phyloP scores from a whole-genome alignment of 768 basidiomycete species.

The Xanthoconium stramineum region DNA sequence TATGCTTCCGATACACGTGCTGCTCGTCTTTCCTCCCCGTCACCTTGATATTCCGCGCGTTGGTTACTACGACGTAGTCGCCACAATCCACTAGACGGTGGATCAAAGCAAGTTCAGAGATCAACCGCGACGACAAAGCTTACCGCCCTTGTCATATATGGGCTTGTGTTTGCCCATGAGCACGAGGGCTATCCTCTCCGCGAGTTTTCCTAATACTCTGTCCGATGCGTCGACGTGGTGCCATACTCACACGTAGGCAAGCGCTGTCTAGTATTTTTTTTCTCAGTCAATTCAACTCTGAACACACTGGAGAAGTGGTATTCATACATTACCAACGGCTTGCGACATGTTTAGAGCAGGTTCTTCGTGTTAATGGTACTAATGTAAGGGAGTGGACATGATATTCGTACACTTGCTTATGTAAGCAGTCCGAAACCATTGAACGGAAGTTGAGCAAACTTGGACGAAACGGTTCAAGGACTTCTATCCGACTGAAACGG shows the following conservation, averaged over 20 bases:
- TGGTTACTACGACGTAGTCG: constrained; percentile 96
- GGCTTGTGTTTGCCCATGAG: constrained; percentile 99
- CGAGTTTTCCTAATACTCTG: constrained; percentile 91
- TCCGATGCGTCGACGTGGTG: constrained; percentile 91
- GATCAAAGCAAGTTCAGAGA: neutral
- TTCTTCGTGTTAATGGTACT: too few species aligned
- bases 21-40: constrained; percentile 90
- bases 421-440: too few species aligned
- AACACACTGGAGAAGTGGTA: neutral
- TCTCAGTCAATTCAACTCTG: neutral
- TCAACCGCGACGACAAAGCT: constrained; percentile 25
- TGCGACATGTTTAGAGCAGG: constrained; percentile 89
- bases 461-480: too few species aligned
- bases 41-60: constrained; percentile 77
- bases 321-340: constrained; percentile 74
- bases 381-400: constrained; percentile 97
- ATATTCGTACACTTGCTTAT: too few species aligned
- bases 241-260: constrained; percentile 95
- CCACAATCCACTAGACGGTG: constrained; percentile 90
- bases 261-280: constrained; percentile 70
- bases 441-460: too few species aligned
- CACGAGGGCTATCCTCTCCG: constrained; percentile 89
- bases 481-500: too few species aligned
- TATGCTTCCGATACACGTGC: constrained; percentile 82
- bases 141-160: constrained; percentile 89